Conservation (phyloP, 768 basidiomycete genomes). For the Tulasnella sp. region DNA sequence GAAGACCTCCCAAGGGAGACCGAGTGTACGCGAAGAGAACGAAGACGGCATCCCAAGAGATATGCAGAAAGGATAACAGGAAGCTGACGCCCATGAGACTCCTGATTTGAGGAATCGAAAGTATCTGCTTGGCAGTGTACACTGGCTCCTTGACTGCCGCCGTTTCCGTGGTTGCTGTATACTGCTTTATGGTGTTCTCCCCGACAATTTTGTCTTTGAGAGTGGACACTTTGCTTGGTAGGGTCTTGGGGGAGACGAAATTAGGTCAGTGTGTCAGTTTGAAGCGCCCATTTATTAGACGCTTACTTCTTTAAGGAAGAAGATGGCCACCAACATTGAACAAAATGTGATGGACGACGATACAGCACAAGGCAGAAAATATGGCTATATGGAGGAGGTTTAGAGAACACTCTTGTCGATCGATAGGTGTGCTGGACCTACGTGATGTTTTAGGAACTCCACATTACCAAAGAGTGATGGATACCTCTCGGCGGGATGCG, state of each 20-base stretch:
- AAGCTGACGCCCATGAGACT: conserved; percentile 16
- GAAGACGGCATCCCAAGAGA: conserved; percentile 54
- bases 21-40: conserved; percentile 57
- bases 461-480: conserved; percentile 4
- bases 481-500: conserved; percentile 15
- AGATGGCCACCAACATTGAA: conserved; percentile 35
- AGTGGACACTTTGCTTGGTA: conserved; percentile 6
- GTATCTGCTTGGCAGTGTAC: neutral
- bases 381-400: conserved; percentile 22
- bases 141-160: neutral
- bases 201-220: neutral
- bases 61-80: conserved; percentile 38
- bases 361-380: conserved; percentile 50
- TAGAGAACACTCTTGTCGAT: neutral
- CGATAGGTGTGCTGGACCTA: neutral
- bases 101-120: conserved; percentile 12
- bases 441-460: neutral
- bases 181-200: neutral
- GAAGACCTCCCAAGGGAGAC: conserved; percentile 43
- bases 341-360: conserved; percentile 35
- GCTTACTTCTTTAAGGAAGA: conserved; percentile 45
- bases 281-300: neutral
- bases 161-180: neutral
- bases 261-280: neutral
- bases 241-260: neutral